Conservation (phyloP, 768 basidiomycete genomes). For the Cystobasidium ongulense region DNA sequence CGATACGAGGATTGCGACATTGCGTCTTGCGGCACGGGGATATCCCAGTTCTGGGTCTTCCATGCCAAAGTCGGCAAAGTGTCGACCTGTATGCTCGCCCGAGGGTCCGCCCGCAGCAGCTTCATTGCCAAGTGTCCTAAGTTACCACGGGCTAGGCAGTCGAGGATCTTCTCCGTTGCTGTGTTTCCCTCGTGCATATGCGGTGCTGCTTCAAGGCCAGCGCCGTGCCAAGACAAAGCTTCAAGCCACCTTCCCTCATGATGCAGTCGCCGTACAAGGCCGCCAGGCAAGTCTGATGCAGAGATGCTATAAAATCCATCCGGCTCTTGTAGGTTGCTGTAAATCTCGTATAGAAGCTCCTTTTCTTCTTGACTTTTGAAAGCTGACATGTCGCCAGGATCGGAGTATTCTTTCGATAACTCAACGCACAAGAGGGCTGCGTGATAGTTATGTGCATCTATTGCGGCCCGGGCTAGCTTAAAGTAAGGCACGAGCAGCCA, state of each 20-base stretch:
- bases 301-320: slow-evolving; percentile 96
- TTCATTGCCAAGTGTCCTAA: slow-evolving; percentile 78
- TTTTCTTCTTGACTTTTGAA: slow-evolving; percentile 47
- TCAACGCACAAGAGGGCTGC: not conserved
- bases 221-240: slow-evolving; percentile 82
- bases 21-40: slow-evolving; percentile 46
- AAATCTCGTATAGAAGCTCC: slow-evolving; percentile 78
- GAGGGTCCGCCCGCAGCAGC: slow-evolving; percentile 44
- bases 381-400: not conserved
- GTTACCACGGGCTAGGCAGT: slow-evolving; percentile 79
- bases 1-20: not conserved
- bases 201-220: slow-evolving; percentile 56
- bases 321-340: slow-evolving; percentile 90
- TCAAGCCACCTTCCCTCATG: slow-evolving; percentile 90
- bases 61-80: slow-evolving; percentile 77
- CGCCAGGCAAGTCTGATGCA: slow-evolving; percentile 64
- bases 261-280: slow-evolving; percentile 74
- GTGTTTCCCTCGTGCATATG: slow-evolving; percentile 46
- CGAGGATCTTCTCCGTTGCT: slow-evolving; percentile 57
- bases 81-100: slow-evolving; percentile 44
- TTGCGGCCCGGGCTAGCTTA: not conserved
- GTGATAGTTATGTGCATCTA: not conserved
- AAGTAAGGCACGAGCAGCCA: not conserved
- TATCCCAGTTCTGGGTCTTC: slow-evolving; percentile 91
- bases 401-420: not conserved